Base-by-base conservation (phyloP, 2,329 filamentous ascomycete species). In the Colletotrichum camelliae region DNA sequence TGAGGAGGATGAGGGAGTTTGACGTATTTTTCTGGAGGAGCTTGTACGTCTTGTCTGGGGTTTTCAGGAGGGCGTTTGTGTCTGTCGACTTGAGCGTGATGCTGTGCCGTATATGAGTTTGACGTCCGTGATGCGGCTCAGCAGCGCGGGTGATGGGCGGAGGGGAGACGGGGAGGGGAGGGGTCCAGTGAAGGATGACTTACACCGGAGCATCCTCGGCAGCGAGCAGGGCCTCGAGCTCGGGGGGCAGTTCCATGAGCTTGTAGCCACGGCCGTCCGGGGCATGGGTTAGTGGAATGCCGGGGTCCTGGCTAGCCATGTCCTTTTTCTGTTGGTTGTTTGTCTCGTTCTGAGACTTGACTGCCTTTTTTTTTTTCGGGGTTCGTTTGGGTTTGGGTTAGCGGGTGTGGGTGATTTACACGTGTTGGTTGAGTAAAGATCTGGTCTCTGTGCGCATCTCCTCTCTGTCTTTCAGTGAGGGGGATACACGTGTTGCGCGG, bases 11-110 rank as follows among this genome's bases (percentile, higher is more conserved):
- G 62, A 93, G 86, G n/a, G 90, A 89, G 80, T 93, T 93, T 61
- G 92, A 93, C 0, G 92, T 93, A 81, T 93, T 93, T 81, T 93
- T 93, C 80, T 93, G 92, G 35, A 90, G 90, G 62, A 93, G 86
- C 7, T 87, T 87, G 83, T 92, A 93, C 18, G 88, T 89, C 78
- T 88, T 89, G 69, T 85, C 82, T 5, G 87, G 87, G 1, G 88
- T 87, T 78, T 85, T 88, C 70, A 93, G 87, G 57, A 92, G 81
- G 31, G 91, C 91, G 4, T 83, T 81, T 2, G 86, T 83, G 27
- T 88, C 84, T 24, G 89, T 89, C 15, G 88, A 87, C 77, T 88
- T 86, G 61, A 91, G 83, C 18, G 83, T 88, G 68, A 90, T 83
- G 5, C 89, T 91, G 75, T 39, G 6, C 60, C 21, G 12, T 58